Conservation (phyloP, 495 filamentous ascomycete genomes). For the Neurospora tetrasperma region DNA sequence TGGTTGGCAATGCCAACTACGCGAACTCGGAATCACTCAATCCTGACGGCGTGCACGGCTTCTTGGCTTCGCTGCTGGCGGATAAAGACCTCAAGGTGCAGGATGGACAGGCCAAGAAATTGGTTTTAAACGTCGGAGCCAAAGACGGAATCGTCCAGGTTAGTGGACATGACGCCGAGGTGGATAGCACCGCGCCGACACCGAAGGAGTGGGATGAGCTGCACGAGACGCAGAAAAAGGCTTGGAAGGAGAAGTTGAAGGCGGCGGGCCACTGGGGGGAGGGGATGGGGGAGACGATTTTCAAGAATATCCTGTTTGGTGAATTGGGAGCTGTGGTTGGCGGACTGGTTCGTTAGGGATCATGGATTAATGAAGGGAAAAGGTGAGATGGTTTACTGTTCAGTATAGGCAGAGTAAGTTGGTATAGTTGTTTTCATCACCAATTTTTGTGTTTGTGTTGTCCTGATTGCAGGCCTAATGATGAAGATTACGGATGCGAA, state of each 20-base stretch:
- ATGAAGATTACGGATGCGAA: neutral
- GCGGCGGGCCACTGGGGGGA: constrained; percentile 64
- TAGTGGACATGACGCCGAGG: constrained; percentile 37
- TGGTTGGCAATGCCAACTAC: neutral
- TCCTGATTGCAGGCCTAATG: neutral
- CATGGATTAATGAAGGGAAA: neutral
- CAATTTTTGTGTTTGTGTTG: neutral
- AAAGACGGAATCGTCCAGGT: constrained; percentile 19
- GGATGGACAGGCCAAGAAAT: neutral
- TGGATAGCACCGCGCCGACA: constrained; percentile 16
- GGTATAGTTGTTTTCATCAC: neutral
- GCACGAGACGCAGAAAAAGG: constrained; percentile 40
- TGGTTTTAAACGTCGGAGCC: constrained; percentile 13
- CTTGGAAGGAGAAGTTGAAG: constrained; percentile 60
- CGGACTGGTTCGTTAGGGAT: constrained; percentile 29
- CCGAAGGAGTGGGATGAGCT: constrained; percentile 59
- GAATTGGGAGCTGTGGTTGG: constrained; percentile 51
- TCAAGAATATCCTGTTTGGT: constrained; percentile 66
- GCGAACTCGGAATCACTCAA: neutral
- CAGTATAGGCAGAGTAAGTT: neutral
- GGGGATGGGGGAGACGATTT: constrained; percentile 59
- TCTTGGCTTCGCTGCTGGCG: neutral
- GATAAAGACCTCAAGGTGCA: neutral
- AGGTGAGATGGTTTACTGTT: neutral
- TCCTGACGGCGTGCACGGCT: neutral